phyloP scores from a whole-genome alignment of 225 moss, liverwort and hornwort genomes.

The Takakia lepidozioides region DNA sequence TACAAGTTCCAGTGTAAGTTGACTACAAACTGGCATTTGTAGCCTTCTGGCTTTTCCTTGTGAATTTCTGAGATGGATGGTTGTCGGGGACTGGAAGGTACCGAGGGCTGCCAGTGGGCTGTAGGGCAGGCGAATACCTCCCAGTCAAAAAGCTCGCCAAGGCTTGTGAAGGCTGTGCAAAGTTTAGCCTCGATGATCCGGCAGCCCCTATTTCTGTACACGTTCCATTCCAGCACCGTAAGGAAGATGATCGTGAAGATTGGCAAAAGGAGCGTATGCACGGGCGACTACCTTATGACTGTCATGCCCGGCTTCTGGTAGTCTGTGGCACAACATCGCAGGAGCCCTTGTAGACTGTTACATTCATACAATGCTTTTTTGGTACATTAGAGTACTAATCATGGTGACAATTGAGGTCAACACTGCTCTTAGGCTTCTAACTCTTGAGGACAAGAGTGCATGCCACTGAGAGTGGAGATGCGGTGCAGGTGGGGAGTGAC shows the following conservation, averaged over 20 bases:
- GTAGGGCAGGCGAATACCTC: slow-evolving; percentile 37
- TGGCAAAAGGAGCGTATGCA: slow-evolving; percentile 91
- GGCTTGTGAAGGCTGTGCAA: slow-evolving; percentile 68
- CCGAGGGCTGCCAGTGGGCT: slow-evolving; percentile 45
- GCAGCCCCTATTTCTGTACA: slow-evolving; percentile 57
- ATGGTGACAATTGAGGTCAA: no score
- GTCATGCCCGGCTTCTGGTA: slow-evolving; percentile 73
- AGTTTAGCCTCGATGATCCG: slow-evolving; percentile 54
- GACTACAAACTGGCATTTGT: no score
- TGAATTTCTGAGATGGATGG: background rate
- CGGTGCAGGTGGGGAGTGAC: slow-evolving; percentile 64
- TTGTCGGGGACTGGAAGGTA: slow-evolving; percentile 22
- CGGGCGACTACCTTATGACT: slow-evolving; percentile 87
- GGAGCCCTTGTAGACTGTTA: no score
- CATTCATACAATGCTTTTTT: no score
- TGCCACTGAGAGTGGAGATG: slow-evolving; percentile 1
- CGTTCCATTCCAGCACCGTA: slow-evolving; percentile 48
- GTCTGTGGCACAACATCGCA: no score
- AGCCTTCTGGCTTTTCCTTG: slow-evolving; percentile 1
- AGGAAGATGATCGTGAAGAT: slow-evolving; percentile 68
- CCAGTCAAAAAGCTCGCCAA: slow-evolving; percentile 48
- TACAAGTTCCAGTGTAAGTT: no score
- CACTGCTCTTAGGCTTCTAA: no score
- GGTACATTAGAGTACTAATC: no score
- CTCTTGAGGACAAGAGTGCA: no score